Base-by-base conservation (phyloP, 345 rosid genomes). In the Cardamine resedifolia region DNA sequence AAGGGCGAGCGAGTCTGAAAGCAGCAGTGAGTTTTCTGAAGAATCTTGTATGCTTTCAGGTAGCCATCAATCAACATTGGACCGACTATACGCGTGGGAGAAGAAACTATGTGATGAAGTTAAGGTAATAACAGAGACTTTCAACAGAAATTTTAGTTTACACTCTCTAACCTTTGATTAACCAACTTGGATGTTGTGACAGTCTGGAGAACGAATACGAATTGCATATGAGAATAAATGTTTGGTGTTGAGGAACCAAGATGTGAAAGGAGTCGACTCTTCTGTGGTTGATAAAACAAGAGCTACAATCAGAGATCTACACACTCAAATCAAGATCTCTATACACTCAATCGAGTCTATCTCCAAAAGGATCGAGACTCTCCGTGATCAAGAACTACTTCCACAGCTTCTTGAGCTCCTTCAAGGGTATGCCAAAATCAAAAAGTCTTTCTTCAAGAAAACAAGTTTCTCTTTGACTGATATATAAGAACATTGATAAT, bases 71-170 rank as follows among this genome's bases (percentile, higher is more conserved):
- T 88, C 97, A 23, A 89, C 96, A 56, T 52, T 89, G 81, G 96
- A 89, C 78, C 78, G 97, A 41, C 79, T 94, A 52, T 88, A 85
- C 48, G 89, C 85, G 30, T 88, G 96, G 99, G 99, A 87, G 82
- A 94, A 94, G 81, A 94, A 89, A 81, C 96, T 91, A 59, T 94
- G 83, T 4, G 87, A 89, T 34, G 96, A 91, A 87, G 97, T 94
- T 72, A 83, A 79, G 98, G 98, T 94, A 84, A 58, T 11, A 58
- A 51, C 47, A 15, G 27, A 52, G 52, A 52, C 43, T 5, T 49
- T 36, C 10, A 61, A 28, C 43, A 51, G 18, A 27, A n/a, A 0
- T 6, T 28, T 51, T 16, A 39, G 18, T 18, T 43, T 8, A n/a
- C n/a, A 31, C n/a, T 56, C 43, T 65, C 6, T 49, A 2, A n/a